A percentile compares a stretch with the other conserved stretches of the same genome.
Evolutionary conservation across 768 basidiomycete genomes (phyloP).

Genomic region (Tulasnella sp.): DNA sequence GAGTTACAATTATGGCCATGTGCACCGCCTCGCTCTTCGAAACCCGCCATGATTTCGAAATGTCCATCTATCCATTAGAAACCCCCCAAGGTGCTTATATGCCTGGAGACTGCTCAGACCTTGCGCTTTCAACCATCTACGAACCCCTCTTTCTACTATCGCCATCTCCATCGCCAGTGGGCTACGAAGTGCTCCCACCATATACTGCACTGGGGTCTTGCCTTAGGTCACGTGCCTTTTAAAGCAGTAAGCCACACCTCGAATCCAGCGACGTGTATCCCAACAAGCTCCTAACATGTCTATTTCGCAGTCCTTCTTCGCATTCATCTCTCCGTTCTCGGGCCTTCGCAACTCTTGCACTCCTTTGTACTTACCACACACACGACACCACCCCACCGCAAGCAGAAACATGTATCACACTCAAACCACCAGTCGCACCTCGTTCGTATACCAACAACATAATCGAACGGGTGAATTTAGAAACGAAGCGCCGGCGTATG

Average conservation of each 20-base stretch:
- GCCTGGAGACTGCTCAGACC: too few species aligned
- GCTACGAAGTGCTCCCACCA: too few species aligned
- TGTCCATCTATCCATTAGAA: too few species aligned
- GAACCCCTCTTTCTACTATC: too few species aligned
- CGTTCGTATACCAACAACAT: background rate
- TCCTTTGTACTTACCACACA: background rate
- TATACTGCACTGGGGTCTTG: too few species aligned
- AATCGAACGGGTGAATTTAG: background rate
- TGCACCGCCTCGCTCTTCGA: too few species aligned
- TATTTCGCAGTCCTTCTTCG: background rate
- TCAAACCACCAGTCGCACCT: background rate
- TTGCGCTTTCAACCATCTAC: too few species aligned
- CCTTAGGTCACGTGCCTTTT: background rate
- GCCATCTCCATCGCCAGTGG: too few species aligned
- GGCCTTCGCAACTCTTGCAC: background rate
- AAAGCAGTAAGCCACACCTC: background rate
- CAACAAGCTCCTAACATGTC: background rate
- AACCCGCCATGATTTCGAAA: too few species aligned
- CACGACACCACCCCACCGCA: background rate
- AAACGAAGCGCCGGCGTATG: background rate
- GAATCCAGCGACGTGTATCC: too few species aligned
- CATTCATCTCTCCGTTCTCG: background rate
- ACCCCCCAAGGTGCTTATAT: too few species aligned
- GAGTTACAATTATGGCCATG: too few species aligned
- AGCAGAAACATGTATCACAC: background rate